Evolutionary conservation across 2,329 filamentous ascomycete species (phyloP).

Genomic region (Colletotrichum australisinense): DNA sequence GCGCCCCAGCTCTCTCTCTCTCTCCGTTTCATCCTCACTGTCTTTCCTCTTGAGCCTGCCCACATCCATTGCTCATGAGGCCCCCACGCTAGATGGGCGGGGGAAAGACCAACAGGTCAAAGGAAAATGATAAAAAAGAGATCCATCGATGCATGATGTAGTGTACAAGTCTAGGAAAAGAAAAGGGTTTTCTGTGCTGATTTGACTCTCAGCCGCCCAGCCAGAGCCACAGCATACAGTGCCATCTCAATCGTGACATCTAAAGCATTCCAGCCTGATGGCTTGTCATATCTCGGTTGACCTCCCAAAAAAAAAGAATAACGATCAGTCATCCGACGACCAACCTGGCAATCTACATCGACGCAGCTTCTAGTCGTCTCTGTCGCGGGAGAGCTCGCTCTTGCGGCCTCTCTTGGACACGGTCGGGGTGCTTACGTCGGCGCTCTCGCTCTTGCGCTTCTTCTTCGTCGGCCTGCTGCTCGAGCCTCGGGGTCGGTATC

Average conservation of each 20-base stretch:
- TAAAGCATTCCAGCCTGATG: not conserved
- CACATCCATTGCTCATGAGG: slow-evolving; percentile 1
- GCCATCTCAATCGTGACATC: not conserved
- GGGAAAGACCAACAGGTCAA: not conserved
- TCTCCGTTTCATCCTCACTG: not conserved
- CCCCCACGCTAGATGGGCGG: not conserved
- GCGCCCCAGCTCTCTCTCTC: not conserved
- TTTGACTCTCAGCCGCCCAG: not conserved
- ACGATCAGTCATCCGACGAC: too few species aligned
- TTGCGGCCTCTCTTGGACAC: slow-evolving; percentile 47
- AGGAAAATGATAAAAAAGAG: not conserved
- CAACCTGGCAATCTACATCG: not conserved
- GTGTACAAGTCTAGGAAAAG: slow-evolving; percentile 13
- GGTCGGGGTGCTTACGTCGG: slow-evolving; percentile 45
- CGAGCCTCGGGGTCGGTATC: slow-evolving; percentile 69
- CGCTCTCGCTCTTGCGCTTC: slow-evolving; percentile 67
- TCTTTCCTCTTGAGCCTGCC: not conserved
- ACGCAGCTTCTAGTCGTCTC: slow-evolving; percentile 18
- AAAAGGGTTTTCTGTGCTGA: not conserved
- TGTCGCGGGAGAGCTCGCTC: slow-evolving; percentile 37
- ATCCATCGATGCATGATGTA: slow-evolving; percentile 19
- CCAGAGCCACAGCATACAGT: not conserved
- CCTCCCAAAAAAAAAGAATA: not conserved
- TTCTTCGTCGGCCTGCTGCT: slow-evolving; percentile 63
- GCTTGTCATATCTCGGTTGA: not conserved